Evolutionary conservation across 306 rosid genomes (phyloP).

Genomic region (Cicer yamashitae): DNA sequence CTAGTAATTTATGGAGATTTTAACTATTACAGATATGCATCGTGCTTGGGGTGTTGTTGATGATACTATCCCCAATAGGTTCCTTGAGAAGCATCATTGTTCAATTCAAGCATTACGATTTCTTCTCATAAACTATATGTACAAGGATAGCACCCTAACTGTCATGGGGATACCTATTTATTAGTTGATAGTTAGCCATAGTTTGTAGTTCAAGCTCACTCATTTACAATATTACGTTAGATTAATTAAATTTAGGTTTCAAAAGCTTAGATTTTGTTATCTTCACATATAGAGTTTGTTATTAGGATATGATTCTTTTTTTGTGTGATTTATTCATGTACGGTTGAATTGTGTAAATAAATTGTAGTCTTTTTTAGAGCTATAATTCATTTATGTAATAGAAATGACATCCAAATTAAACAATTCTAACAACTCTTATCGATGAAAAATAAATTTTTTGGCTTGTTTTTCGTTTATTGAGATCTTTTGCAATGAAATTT

Average conservation of each 20-base stretch:
- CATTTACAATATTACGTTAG: neutral
- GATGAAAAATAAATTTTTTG: too few species aligned
- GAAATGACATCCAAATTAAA: neutral
- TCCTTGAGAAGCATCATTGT: conserved; percentile 65
- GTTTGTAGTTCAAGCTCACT: conserved; percentile 1
- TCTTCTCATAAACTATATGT: conserved; percentile 61
- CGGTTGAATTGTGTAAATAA: neutral
- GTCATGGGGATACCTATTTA: neutral
- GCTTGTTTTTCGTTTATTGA: too few species aligned
- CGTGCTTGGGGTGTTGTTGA: conserved; percentile 63
- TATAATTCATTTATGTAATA: neutral
- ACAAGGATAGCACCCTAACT: neutral
- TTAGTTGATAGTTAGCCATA: conserved; percentile 3
- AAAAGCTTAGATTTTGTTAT: neutral
- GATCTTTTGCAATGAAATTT: too few species aligned
- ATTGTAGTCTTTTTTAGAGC: neutral
- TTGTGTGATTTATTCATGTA: neutral
- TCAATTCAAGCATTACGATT: conserved; percentile 56
- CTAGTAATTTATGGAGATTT: neutral
- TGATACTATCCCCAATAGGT: conserved; percentile 82
- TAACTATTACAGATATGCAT: conserved; percentile 61
- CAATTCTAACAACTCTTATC: too few species aligned
- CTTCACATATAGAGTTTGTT: neutral
- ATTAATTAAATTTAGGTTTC: conserved; percentile 5
- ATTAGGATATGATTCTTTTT: neutral